Evolutionary conservation across 768 basidiomycete species (phyloP), one percentile per base, ranked within the genome.

Genomic region (Astraeus odoratus): DNA sequence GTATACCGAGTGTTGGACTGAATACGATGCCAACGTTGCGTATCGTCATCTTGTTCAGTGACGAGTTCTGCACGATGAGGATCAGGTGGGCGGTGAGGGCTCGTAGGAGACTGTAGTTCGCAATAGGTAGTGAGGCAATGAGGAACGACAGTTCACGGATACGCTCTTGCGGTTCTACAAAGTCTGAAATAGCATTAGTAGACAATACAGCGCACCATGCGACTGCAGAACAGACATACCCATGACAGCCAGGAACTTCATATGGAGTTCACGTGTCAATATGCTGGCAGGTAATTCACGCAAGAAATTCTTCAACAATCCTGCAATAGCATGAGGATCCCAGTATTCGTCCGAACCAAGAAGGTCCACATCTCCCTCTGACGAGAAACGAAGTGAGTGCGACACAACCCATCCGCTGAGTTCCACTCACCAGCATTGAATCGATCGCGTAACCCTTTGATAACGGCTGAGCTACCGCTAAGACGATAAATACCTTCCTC

Each of bases 11-110:
- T 0, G 96, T 98, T 2, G 96, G 96, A 52, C 92, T 94, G 68
- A 98, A 97, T 19, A 98, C 95, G 49, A 99, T 98, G 15, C 95
- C 94, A 22, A 99, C 91, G 61, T 99, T 99, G 37, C 95, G 82
- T 80, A 98, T 84, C 33, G 87, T 94, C 96, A 99, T 99, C 73
- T 94, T 98, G 80, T 96, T 96, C 47, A 86, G 68, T 34, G 75
- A 56, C 15, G 92, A 79, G 60, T 98, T 93, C 64, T 91, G 85
- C 36, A 98, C 92, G 55, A 99, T 87, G 35, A 93, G 73, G 53
- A 97, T 96, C 49, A 99, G 73, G 65, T 99, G 95, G 20, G 94
- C 91, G 2, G 86, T 94, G 46, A 99, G 74, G 13, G 95, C 94
- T 29, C 95, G 86, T 47, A 98, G 80, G 16, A 98, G 73, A 47